Conservation (phyloP, 176 grass and related monocot species). For the Otatea glauca region DNA sequence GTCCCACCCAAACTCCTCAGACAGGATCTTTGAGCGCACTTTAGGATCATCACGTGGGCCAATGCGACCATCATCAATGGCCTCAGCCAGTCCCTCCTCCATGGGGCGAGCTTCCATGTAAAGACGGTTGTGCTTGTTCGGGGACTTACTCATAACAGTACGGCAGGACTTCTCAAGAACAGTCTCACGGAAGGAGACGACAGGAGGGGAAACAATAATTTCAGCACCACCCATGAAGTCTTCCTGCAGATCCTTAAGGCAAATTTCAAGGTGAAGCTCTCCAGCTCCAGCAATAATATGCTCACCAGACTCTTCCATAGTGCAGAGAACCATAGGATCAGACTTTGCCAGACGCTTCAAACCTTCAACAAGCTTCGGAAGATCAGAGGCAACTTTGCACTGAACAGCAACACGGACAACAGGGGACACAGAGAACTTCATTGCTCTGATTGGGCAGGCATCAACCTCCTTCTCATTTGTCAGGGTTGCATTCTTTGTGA, state of each 20-base stretch:
- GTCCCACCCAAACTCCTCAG: constrained; percentile 86
- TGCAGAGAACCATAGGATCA: constrained; percentile 85
- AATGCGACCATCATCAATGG: constrained; percentile 70
- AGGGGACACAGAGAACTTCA: constrained; percentile 88
- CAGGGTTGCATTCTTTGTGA: constrained; percentile 82
- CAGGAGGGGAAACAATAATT: constrained; percentile 73
- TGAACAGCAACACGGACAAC: constrained; percentile 86
- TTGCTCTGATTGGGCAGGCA: constrained; percentile 79
- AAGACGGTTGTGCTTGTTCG: constrained; percentile 87
- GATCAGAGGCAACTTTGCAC: constrained; percentile 77
- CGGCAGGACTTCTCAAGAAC: constrained; percentile 79
- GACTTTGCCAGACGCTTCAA: constrained; percentile 85
- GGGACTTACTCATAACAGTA: constrained; percentile 91
- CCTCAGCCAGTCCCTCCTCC: constrained; percentile 78
- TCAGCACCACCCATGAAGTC: constrained; percentile 92
- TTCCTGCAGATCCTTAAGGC: constrained; percentile 78
- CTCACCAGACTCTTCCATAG: constrained; percentile 82
- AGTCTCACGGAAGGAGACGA: constrained; percentile 93
- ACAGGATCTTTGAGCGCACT: constrained; percentile 66
- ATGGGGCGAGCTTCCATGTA: constrained; percentile 85
- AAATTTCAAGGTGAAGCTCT: constrained; percentile 86
- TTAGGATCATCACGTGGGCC: constrained; percentile 83
- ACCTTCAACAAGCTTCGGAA: constrained; percentile 88
- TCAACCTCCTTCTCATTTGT: constrained; percentile 76
- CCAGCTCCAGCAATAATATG: constrained; percentile 89